Percentiles rank a stretch among this genome's conserved stretches.
Conservation (phyloP, 768 basidiomycete genomes). For the Russula lepida region DNA sequence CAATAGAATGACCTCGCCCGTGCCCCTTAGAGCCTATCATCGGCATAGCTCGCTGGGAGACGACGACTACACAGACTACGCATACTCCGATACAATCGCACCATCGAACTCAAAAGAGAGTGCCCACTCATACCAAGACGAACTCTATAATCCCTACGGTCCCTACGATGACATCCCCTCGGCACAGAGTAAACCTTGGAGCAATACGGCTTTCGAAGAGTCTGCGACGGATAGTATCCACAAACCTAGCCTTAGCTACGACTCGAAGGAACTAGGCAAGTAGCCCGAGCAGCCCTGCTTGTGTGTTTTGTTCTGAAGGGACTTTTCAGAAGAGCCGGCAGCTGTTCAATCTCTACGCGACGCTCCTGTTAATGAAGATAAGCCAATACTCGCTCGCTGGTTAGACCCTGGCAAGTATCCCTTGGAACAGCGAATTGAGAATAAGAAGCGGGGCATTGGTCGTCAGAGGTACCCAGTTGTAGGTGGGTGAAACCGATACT, state of each 20-base stretch:
- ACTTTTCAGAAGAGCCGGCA: neutral
- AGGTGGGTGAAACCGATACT: slow-evolving; percentile 38
- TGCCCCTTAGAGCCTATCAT: neutral
- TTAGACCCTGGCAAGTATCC: slow-evolving; percentile 35
- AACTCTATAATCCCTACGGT: neutral
- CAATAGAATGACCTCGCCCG: slow-evolving; percentile 32
- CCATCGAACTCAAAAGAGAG: neutral
- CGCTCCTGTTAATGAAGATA: neutral
- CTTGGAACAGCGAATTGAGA: slow-evolving; percentile 73
- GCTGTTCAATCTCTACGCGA: neutral
- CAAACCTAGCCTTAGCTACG: slow-evolving; percentile 7
- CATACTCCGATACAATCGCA: neutral
- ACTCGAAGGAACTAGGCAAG: slow-evolving; percentile 8
- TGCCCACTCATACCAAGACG: slow-evolving; percentile 13
- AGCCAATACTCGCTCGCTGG: slow-evolving; percentile 7
- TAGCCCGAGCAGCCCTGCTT: neutral
- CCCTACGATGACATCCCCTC: slow-evolving; percentile 7
- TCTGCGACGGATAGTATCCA: neutral
- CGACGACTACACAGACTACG: neutral
- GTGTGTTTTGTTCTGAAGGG: neutral
- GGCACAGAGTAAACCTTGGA: neutral
- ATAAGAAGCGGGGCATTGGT: slow-evolving; percentile 79
- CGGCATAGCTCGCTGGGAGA: neutral
- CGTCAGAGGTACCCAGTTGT: slow-evolving; percentile 73
- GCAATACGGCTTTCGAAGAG: neutral